Evolutionary conservation across 495 filamentous ascomycete species (phyloP).

Genomic region (Lasiosphaeris hirsuta): DNA sequence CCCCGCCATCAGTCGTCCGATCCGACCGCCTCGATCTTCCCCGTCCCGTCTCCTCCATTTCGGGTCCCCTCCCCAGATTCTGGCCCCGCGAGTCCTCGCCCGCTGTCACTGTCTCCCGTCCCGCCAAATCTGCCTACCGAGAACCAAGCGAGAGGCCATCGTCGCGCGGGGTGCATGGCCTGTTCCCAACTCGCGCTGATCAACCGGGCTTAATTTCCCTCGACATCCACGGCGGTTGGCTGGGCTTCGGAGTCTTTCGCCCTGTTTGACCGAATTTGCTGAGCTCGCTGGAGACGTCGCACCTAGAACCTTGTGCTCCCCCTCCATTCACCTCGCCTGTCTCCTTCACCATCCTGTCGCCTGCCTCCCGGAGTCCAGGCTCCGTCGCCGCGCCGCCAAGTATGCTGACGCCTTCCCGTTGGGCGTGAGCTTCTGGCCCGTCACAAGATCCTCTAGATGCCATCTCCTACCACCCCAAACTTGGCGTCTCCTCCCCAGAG

Average conservation of each 20-base stretch:
- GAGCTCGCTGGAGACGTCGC: too few relatives aligned
- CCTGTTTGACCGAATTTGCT: background rate
- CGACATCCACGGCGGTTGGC: constrained; percentile 2
- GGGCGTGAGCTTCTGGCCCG: background rate
- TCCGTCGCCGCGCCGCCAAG: background rate
- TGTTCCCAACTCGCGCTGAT: too few relatives aligned
- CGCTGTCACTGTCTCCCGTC: background rate
- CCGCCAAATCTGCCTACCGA: background rate
- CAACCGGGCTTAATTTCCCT: background rate
- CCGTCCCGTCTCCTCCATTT: background rate
- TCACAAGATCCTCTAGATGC: constrained; percentile 3
- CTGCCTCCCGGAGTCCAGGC: too few relatives aligned
- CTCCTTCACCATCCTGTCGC: too few relatives aligned
- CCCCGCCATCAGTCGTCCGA: too few relatives aligned
- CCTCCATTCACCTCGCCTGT: background rate
- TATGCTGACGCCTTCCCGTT: constrained; percentile 1
- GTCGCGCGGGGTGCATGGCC: constrained; percentile 2
- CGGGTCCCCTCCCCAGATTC: background rate
- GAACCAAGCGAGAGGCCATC: background rate
- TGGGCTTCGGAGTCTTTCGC: background rate
- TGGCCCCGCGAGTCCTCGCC: background rate
- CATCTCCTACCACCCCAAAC: background rate
- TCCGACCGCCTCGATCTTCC: too few relatives aligned
- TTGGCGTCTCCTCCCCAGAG: constrained; percentile 6
- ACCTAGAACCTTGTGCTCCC: too few relatives aligned